Percentiles rank a stretch among this genome's conserved stretches.
Conservation (phyloP, 495 filamentous ascomycete genomes). For the Penicillium roqueforti region DNA sequence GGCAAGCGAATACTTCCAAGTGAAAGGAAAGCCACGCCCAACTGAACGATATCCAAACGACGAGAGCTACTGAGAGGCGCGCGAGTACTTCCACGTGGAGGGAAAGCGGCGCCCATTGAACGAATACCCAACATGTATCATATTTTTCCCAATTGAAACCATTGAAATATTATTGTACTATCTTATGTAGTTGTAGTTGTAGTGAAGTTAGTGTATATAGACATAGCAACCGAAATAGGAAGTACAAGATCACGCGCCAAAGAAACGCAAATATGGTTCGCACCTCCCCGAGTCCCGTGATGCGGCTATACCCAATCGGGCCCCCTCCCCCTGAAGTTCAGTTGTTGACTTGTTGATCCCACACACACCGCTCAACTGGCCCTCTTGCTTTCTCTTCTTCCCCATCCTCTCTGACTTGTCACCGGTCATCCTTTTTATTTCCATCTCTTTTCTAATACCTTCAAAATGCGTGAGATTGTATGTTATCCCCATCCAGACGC, state of each 20-base stretch:
- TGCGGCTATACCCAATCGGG: conserved; percentile 26
- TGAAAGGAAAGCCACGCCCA: neutral
- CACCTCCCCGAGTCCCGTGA: conserved; percentile 29
- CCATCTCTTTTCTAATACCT: conserved; percentile 22
- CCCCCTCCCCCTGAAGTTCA: conserved; percentile 25
- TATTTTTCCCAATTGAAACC: neutral
- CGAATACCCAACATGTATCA: conserved; percentile 2
- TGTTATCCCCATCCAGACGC: conserved; percentile 45
- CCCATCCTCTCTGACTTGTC: conserved; percentile 18
- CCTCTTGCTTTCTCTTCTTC: conserved; percentile 26
- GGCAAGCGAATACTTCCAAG: no score
- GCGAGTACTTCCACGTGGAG: neutral
- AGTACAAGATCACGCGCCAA: conserved; percentile 1
- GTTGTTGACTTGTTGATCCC: conserved; percentile 36
- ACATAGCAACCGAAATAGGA: no score
- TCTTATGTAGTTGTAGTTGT: no score
- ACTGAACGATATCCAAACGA: neutral
- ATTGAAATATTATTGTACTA: neutral
- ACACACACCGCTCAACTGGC: conserved; percentile 34
- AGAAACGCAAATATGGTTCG: conserved; percentile 29
- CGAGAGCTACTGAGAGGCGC: neutral
- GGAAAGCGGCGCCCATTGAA: neutral
- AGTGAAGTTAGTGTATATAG: no score
- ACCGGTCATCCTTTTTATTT: conserved; percentile 15
- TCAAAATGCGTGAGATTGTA: conserved; percentile 95